Evolutionary conservation across 768 basidiomycete genomes (phyloP), one percentile per base, ranked within the genome.

Genomic region (Pisolithus microcarpus): DNA sequence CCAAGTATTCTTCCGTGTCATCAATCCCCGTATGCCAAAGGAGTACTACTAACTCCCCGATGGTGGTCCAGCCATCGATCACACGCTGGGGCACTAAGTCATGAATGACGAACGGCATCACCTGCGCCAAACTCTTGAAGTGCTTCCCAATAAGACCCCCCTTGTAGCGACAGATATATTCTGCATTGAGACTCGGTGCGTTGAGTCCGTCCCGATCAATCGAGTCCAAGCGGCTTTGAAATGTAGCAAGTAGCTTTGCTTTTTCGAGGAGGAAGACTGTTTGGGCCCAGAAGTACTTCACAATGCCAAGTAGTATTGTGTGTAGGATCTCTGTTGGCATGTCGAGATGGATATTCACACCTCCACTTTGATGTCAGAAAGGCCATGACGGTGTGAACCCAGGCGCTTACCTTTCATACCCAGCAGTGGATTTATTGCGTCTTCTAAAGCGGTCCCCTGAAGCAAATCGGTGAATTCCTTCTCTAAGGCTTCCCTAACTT

Each of bases 21-120:
- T 53, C 42, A 11, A 77, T 77, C 52, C 67, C 63, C 0, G 66
- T 64, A 9, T 73, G 55, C 77, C 76, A 78, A 0, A 77, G 56
- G 0, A 75, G 58, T 0, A 72, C 67, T 0, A 62, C 43, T 0
- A 77, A 63, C 9, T 65, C 60, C 0, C 71, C 71, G 15, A 71
- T 56, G 0, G 69, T 59, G 9, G 63, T 64, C 38, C 65, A 70
- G 0, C 68, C 53, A 7, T 48, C 9, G 18, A 72, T 66, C 1
- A 64, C 59, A 2, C 5, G 36, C 0, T 31, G 3, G 6, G 59
- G 55, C 0, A 66, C 58, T 5, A 76, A 58, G 18, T 71, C 65
- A 18, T 73, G 61, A 0, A 70, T 49, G 0, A 64, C 47, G 39
- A 58, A 64, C 0, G 64, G 58, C 52, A 65, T 70, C 0, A 66